These are phyloP conservation scores for Gamsiella multidivaricata DNA, from an alignment of 192 early-diverging fungal genomes.

Conservation along the genomic window DNA sequence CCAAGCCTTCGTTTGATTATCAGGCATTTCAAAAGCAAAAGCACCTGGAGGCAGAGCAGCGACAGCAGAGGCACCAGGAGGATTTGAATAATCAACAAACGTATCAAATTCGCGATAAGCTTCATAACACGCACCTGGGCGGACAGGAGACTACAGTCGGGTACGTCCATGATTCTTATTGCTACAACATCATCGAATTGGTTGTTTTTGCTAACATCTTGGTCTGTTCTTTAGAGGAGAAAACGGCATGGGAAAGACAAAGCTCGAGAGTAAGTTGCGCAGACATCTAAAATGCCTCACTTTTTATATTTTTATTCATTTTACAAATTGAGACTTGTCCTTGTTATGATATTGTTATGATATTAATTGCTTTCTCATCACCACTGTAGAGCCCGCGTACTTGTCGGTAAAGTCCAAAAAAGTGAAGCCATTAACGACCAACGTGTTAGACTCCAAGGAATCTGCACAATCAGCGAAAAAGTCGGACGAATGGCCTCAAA, in stretches of 20 bases:
- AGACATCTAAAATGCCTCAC: background rate
- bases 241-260: constrained; percentile 9
- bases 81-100: background rate
- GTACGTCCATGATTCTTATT: background rate
- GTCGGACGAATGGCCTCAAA: constrained; percentile 31
- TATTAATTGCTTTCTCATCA: too few species aligned
- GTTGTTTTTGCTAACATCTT: too few species aligned
- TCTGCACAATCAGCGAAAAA: constrained; percentile 4
- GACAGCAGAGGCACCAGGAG: background rate
- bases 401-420: constrained; percentile 54
- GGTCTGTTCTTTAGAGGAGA: constrained; percentile 1
- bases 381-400: constrained; percentile 39
- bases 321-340: background rate
- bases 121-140: constrained; percentile 5
- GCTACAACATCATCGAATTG: too few species aligned
- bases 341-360: too few species aligned
- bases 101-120: constrained; percentile 12
- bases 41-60: constrained; percentile 37
- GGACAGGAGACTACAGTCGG: constrained; percentile 3
- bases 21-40: constrained; percentile 50
- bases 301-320: too few species aligned
- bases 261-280: constrained; percentile 27
- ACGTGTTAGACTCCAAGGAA: constrained; percentile 40
- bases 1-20: constrained; percentile 35
- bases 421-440: constrained; percentile 42